These are phyloP conservation scores for Thymus mandschuricus DNA, from an alignment of 257 asterid species.

Conservation along the genomic window DNA sequence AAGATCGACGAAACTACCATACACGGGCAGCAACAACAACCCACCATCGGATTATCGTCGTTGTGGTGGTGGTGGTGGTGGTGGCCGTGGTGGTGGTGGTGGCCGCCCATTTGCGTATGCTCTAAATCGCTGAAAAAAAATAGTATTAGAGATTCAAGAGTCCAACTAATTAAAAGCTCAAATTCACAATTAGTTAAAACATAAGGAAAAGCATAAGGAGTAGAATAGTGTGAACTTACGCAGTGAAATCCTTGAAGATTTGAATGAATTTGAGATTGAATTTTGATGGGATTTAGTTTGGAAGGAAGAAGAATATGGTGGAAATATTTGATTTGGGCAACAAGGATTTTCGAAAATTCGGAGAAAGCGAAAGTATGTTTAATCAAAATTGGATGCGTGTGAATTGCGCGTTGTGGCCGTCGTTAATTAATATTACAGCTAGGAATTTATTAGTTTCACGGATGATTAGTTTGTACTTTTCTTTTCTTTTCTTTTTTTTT, in stretches of 20 bases:
- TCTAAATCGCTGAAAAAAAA: neutral
- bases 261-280: neutral
- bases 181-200: neutral
- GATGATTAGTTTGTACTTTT: neutral
- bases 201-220: neutral
- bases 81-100: slow-evolving; percentile 36
- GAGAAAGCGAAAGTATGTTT: neutral
- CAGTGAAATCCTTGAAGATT: slow-evolving; percentile 25
- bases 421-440: neutral
- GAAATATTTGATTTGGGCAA: neutral
- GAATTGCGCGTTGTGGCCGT: slow-evolving; percentile 22
- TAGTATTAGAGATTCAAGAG: neutral
- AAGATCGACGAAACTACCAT: slow-evolving; percentile 36
- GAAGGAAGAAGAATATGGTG: neutral
- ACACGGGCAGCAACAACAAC: slow-evolving; percentile 54
- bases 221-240: neutral
- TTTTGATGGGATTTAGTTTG: neutral
- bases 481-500: no score
- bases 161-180: neutral
- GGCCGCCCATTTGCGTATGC: slow-evolving; percentile 34
- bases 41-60: slow-evolving; percentile 35
- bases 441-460: neutral
- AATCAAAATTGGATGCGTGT: slow-evolving; percentile 12
- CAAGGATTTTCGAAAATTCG: neutral
- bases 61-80: slow-evolving; percentile 12